phyloP scores from a whole-genome alignment of 2,329 filamentous ascomycete species.

The Apiospora pterosperma region DNA sequence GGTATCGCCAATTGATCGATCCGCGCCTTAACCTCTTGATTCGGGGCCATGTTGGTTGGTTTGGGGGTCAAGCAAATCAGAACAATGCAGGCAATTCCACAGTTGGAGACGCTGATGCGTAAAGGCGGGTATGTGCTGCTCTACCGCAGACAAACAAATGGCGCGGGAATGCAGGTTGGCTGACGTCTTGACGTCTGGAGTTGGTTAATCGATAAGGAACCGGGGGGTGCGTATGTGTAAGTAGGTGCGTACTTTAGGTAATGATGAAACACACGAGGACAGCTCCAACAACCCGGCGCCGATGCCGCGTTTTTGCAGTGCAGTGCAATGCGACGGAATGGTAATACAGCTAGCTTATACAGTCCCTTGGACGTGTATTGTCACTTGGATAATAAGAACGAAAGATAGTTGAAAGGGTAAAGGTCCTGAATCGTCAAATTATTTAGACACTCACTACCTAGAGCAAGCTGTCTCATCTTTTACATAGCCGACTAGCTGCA shows the following conservation, averaged over 20 bases:
- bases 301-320: no score
- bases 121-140: conserved; percentile 6
- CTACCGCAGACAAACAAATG: not conserved
- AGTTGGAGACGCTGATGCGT: not conserved
- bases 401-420: not conserved
- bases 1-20: conserved; percentile 53
- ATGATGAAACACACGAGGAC: conserved; percentile 2
- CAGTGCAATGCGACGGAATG: not conserved
- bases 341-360: not conserved
- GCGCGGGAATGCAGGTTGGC: not conserved
- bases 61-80: not conserved
- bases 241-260: no score
- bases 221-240: no score
- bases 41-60: conserved; percentile 28
- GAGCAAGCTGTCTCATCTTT: not conserved
- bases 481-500: not conserved
- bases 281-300: not conserved
- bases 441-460: no score
- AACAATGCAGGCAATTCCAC: not conserved
- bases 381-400: not conserved
- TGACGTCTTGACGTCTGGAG: not conserved
- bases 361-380: not conserved
- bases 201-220: not conserved
- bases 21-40: conserved; percentile 33
- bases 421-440: not conserved